These are phyloP conservation scores for Sicyos edulis DNA, from an alignment of 306 rosid species.

Conservation along the genomic window DNA sequence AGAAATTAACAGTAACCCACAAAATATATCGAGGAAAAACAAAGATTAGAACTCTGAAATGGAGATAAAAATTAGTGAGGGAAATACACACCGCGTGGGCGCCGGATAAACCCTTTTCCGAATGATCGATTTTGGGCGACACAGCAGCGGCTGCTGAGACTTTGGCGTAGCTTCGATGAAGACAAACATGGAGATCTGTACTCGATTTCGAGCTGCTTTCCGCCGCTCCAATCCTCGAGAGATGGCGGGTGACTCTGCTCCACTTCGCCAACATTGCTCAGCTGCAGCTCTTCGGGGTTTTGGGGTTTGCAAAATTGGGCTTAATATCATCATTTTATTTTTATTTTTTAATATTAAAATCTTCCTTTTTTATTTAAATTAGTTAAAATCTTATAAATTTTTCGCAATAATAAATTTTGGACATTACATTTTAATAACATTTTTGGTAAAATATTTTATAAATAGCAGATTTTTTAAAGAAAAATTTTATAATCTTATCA, in stretches of 20 bases:
- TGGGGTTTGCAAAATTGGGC: not conserved
- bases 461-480: too few species aligned
- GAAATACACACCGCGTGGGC: constrained; percentile 34
- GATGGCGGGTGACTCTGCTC: constrained; percentile 41
- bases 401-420: too few species aligned
- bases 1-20: not conserved
- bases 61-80: not conserved
- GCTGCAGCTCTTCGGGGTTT: not conserved
- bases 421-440: too few species aligned
- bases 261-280: constrained; percentile 55
- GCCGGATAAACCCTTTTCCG: constrained; percentile 27
- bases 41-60: not conserved
- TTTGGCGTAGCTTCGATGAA: constrained; percentile 44
- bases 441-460: too few species aligned
- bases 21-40: not conserved
- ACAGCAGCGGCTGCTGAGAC: constrained; percentile 51
- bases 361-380: too few species aligned
- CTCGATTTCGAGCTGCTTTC: constrained; percentile 27
- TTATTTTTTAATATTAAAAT: too few species aligned
- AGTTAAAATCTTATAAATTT: too few species aligned
- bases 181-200: constrained; percentile 24
- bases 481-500: too few species aligned
- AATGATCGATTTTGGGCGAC: constrained; percentile 26
- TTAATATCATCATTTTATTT: not conserved
- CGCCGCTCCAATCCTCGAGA: constrained; percentile 42